Percentiles rank a stretch among this genome's conserved stretches.
Conservation (phyloP, 169 alveolate species). For the Eimeria maxima region DNA sequence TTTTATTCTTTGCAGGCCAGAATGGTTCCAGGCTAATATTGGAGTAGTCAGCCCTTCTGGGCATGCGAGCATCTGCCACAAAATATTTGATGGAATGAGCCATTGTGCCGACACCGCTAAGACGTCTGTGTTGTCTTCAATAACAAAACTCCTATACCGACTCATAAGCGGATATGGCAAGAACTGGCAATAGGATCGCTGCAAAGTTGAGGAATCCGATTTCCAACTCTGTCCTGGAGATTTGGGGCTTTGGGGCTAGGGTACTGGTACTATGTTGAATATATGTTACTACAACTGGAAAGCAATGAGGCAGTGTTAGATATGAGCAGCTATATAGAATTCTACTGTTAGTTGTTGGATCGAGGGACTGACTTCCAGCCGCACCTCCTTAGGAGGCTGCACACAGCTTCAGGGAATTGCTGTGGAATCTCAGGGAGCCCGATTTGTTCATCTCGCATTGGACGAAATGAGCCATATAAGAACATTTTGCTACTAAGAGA, state of each 20-base stretch:
- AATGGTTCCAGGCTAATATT: too few species aligned
- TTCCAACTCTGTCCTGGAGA: not conserved
- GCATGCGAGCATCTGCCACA: not conserved
- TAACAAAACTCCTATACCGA: not conserved
- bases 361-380: not conserved
- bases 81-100: not conserved
- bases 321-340: not conserved
- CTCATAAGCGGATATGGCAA: not conserved
- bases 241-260: conserved; percentile 10
- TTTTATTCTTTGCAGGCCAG: too few species aligned
- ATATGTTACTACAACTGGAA: not conserved
- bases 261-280: not conserved
- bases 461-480: not conserved
- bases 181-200: not conserved
- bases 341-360: not conserved
- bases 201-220: not conserved
- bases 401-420: not conserved
- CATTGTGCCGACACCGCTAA: not conserved
- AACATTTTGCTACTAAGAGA: not conserved
- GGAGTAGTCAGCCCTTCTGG: not conserved
- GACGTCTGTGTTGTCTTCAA: not conserved
- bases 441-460: not conserved
- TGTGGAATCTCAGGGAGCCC: not conserved
- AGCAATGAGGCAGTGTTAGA: not conserved
- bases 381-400: not conserved